A percentile compares a stretch with the other conserved stretches of the same genome.
Evolutionary conservation across 371 early-diverging fungal genomes (phyloP).

Genomic region (Actinomortierella ambigua): DNA sequence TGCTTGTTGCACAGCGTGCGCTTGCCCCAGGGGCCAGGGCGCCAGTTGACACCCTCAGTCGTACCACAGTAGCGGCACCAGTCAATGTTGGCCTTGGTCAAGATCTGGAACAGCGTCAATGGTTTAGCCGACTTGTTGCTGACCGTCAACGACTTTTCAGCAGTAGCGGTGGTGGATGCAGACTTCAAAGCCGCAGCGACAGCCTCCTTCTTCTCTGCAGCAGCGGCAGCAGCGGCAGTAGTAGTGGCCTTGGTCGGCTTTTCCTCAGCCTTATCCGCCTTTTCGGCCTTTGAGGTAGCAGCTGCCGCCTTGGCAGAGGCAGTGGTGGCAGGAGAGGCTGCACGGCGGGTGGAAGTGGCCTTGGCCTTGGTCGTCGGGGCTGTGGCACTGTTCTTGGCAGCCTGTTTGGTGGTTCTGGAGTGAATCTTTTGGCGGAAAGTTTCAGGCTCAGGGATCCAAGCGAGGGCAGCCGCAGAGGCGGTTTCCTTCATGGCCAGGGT

Average conservation of each 20-base stretch:
- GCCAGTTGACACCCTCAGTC: slow-evolving; percentile 91
- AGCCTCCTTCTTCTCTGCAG: slow-evolving; percentile 1
- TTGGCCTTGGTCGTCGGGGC: too few relatives aligned
- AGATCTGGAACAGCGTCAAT: slow-evolving; percentile 68
- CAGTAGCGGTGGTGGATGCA: not conserved
- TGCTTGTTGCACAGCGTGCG: slow-evolving; percentile 95
- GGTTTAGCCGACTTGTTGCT: slow-evolving; percentile 18
- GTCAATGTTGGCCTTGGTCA: slow-evolving; percentile 70
- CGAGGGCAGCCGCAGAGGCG: slow-evolving; percentile 5
- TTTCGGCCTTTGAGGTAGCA: not conserved
- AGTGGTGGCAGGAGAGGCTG: slow-evolving; percentile 6
- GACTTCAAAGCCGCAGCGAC: not conserved
- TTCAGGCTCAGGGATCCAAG: too few relatives aligned
- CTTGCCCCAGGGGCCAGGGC: slow-evolving; percentile 95
- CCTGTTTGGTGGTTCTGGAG: too few relatives aligned
- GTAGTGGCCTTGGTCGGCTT: not conserved
- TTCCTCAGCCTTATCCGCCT: not conserved
- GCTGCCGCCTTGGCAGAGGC: slow-evolving; percentile 2
- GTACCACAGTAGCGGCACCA: slow-evolving; percentile 96
- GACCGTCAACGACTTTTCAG: slow-evolving; percentile 8
- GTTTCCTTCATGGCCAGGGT: slow-evolving; percentile 36
- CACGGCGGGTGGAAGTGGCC: too few relatives aligned
- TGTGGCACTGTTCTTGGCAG: too few relatives aligned
- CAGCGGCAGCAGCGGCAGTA: not conserved
- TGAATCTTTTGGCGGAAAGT: too few relatives aligned